Percentiles rank a stretch among this genome's conserved stretches.
Conservation (phyloP, 306 rosid species). For the Prunus mume region DNA sequence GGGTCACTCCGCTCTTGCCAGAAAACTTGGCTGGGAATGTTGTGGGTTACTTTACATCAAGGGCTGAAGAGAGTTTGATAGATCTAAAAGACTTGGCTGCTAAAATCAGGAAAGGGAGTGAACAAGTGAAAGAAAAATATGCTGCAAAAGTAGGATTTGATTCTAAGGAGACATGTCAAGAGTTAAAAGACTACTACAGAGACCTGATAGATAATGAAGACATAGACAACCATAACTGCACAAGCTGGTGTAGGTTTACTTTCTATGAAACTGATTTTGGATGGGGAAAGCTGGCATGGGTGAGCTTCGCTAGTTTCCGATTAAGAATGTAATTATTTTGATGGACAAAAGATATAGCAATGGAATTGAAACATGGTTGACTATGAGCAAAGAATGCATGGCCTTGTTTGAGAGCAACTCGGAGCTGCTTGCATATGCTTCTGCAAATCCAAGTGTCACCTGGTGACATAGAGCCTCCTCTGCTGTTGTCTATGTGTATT, state of each 20-base stretch:
- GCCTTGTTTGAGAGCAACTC: constrained; percentile 8
- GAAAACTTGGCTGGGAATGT: constrained; percentile 21
- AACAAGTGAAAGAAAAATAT: not conserved
- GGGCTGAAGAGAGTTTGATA: not conserved
- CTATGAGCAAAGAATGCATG: constrained; percentile 18
- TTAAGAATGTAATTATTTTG: constrained; percentile 17
- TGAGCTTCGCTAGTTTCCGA: not conserved
- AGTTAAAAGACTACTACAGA: not conserved
- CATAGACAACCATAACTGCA: not conserved
- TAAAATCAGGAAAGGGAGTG: constrained; percentile 2
- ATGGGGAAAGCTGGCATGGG: constrained; percentile 38
- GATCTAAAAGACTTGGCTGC: constrained; percentile 10
- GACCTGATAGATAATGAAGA: not conserved
- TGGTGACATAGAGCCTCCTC: too few relatives aligned
- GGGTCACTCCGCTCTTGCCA: constrained; percentile 3
- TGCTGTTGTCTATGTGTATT: too few relatives aligned
- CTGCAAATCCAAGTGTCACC: not conserved
- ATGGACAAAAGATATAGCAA: constrained; percentile 23
- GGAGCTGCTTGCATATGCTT: constrained; percentile 30
- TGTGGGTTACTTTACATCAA: not conserved
- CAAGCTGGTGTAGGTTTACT: constrained; percentile 24
- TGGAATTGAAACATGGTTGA: constrained; percentile 32
- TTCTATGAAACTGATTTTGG: constrained; percentile 25
- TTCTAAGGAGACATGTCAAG: not conserved
- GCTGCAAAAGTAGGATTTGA: not conserved